Evolutionary conservation across 495 filamentous ascomycete genomes (phyloP).

Genomic region (Aspergillus bridgeri): DNA sequence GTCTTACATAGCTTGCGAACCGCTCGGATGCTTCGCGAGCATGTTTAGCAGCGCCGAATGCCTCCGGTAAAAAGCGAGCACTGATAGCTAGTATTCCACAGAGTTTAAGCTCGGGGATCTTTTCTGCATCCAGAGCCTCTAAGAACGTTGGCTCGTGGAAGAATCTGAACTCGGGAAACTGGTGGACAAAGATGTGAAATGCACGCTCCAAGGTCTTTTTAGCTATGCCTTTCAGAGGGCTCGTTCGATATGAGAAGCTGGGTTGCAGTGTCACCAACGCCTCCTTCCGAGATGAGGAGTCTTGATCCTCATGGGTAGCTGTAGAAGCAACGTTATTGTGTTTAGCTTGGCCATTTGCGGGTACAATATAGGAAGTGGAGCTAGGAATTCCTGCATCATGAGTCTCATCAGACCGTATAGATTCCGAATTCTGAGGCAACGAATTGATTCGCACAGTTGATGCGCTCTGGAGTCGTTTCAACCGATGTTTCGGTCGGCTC

Average conservation of each 20-base stretch:
- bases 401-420: neutral
- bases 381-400: neutral
- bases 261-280: too few species aligned
- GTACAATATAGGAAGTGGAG: too few species aligned
- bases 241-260: too few species aligned
- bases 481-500: neutral
- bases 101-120: neutral
- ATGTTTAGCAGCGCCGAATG: neutral
- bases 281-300: too few species aligned
- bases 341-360: neutral
- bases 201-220: neutral
- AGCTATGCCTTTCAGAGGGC: too few species aligned
- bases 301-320: too few species aligned
- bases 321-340: neutral
- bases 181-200: neutral
- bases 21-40: neutral
- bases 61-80: neutral
- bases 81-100: neutral
- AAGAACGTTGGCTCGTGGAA: neutral
- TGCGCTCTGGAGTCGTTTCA: neutral
- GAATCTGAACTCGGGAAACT: conserved; percentile 1
- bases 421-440: neutral
- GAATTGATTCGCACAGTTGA: neutral
- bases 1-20: conserved; percentile 6
- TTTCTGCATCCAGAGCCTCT: neutral